Evolutionary conservation across 306 rosid species (phyloP).

Genomic region (Trifolium subterraneum): DNA sequence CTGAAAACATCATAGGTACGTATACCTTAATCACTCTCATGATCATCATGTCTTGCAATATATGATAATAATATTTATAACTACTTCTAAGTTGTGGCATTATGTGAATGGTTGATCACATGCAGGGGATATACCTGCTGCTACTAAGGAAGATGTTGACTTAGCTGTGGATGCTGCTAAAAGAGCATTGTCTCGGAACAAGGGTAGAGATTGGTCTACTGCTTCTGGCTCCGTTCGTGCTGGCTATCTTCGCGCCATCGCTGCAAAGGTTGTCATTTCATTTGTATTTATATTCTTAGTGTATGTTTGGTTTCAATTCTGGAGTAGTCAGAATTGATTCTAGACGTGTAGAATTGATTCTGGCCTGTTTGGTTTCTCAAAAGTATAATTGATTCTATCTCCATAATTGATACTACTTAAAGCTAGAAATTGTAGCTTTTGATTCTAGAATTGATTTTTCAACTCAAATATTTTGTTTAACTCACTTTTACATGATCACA

Average conservation of each 20-base stretch:
- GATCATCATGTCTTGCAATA: no score
- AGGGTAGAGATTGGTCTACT: constrained; percentile 74
- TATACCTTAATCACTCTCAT: no score
- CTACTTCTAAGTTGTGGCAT: not conserved
- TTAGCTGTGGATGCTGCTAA: constrained; percentile 85
- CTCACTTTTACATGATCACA: no score
- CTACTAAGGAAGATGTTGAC: constrained; percentile 89
- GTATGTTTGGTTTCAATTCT: not conserved
- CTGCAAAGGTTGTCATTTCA: constrained; percentile 58
- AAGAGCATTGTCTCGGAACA: constrained; percentile 69
- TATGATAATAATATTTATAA: not conserved
- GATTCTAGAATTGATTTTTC: no score
- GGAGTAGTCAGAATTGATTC: no score
- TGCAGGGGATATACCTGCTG: constrained; percentile 82
- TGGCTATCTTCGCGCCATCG: constrained; percentile 85
- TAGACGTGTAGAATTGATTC: no score
- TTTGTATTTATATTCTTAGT: not conserved
- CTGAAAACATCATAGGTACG: constrained; percentile 64
- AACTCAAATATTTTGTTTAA: no score
- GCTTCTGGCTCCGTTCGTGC: constrained; percentile 87
- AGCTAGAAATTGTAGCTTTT: no score
- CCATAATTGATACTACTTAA: no score
- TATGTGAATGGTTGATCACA: not conserved
- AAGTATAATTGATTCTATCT: no score
- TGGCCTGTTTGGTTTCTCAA: no score